These are phyloP conservation scores for Aureobasidium pullulans DNA, from an alignment of 2,329 filamentous ascomycete species.

Conservation along the genomic window DNA sequence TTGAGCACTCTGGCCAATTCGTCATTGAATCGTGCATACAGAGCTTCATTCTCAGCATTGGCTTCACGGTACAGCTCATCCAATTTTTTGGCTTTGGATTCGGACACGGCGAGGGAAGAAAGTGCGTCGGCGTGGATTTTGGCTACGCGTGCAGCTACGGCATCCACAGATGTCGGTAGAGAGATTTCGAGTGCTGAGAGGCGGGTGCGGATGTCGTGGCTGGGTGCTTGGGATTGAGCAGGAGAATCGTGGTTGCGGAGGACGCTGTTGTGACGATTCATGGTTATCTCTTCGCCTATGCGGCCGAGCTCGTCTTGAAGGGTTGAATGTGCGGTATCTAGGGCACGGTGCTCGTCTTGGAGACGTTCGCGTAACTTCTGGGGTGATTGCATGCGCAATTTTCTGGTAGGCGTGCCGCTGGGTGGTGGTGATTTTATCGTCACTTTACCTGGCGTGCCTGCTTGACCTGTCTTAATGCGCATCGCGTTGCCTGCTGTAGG, in stretches of 20 bases:
- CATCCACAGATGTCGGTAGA: constrained; percentile 53
- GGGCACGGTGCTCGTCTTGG: constrained; percentile 68
- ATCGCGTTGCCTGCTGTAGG: constrained; percentile 44
- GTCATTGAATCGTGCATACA: constrained; percentile 89
- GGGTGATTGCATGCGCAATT: constrained; percentile 58
- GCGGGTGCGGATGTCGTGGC: constrained; percentile 46
- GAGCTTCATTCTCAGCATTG: constrained; percentile 82
- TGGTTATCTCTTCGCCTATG: constrained; percentile 71
- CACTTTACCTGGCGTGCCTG: constrained; percentile 8
- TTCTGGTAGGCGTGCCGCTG: constrained; percentile 40
- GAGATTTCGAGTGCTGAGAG: constrained; percentile 61
- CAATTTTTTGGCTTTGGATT: constrained; percentile 71
- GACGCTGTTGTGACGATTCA: constrained; percentile 1
- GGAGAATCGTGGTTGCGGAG: constrained; percentile 16
- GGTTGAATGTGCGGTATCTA: constrained; percentile 61
- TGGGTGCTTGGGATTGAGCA: neutral
- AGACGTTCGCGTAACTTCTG: constrained; percentile 72
- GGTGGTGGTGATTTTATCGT: constrained; percentile 10
- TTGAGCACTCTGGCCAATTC: constrained; percentile 78
- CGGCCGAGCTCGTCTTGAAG: constrained; percentile 70
- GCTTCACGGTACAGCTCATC: constrained; percentile 85
- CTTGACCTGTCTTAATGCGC: constrained; percentile 51
- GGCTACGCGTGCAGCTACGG: constrained; percentile 54
- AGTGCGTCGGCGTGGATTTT: constrained; percentile 65
- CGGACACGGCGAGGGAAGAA: constrained; percentile 61